Evolutionary conservation across 2,329 filamentous ascomycete species (phyloP), one percentile per base, ranked within the genome.

Genomic region (Colletotrichum melonis): DNA sequence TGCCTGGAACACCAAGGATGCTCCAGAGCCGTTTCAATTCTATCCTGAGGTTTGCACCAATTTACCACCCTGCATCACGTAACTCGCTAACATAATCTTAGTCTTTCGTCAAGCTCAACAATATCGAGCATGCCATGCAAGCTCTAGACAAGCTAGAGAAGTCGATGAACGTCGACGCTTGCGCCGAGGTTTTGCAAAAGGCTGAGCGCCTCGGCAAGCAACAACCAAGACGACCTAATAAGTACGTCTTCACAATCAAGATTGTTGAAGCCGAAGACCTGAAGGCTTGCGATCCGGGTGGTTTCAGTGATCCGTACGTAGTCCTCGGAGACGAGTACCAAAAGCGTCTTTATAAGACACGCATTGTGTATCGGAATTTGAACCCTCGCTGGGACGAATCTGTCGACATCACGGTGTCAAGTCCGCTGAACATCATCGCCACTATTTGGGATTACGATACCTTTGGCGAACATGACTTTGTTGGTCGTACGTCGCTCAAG

Each of bases 381-480:
- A 98, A 97, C 80, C 97, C 97, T 32, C 92, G 96, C 24, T 99
- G 97, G 96, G 97, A 99, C 78, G 97, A 98, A 85, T 95, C 95
- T 1, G 93, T 98, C 62, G 97, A 99, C 80, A 97, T 99, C 76
- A 97, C 95, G 24, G 97, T 97, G 1, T 93, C 94, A 75, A 95
- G 95, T 0, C 92, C 97, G 12, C 89, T 99, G 71, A 98, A 98
- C 78, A 91, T 99, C 76, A 97, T 98, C 79, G 95, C 96, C 38
- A 99, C 97, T 0, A 93, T 98, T 55, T 99, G 97, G 97, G 97
- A 99, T 83, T 97, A 97, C 88, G 97, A 99, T 84, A 95, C 95
- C 16, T 92, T 99, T 78, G 97, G 97, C 67, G 97, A 98, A 80
- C 97, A 99, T 80, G 97, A 99, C 80, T 98, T 97, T 81, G 95